These are phyloP conservation scores for Hibiscus syriacus DNA, from an alignment of 345 rosid species.

Conservation along the genomic window DNA sequence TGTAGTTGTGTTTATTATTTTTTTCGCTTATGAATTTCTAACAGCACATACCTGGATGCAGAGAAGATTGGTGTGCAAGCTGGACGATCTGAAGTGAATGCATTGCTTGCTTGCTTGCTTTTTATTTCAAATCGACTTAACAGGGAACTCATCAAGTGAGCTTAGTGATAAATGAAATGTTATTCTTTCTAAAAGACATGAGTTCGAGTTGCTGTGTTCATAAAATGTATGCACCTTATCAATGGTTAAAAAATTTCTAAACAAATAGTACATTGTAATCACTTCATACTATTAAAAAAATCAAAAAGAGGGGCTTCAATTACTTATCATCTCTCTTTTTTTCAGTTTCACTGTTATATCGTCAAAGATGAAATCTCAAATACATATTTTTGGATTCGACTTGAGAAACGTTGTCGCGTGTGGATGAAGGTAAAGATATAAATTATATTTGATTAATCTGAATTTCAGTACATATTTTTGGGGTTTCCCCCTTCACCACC, in stretches of 20 bases:
- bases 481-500: neutral
- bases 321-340: neutral
- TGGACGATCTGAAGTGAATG: neutral
- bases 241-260: no score
- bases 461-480: neutral
- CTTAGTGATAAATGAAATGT: no score
- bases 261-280: no score
- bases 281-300: no score
- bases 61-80: neutral
- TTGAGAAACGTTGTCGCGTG: neutral
- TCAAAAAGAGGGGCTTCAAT: no score
- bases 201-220: no score
- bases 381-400: neutral
- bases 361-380: slow-evolving; percentile 1
- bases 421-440: neutral
- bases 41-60: no score
- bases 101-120: neutral
- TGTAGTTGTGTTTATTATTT: no score
- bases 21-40: no score
- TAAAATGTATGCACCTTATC: no score
- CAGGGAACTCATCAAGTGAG: neutral
- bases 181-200: no score
- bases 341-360: neutral
- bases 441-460: neutral
- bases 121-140: neutral